Conservation (phyloP, 768 basidiomycete species). For the Serendipita sp. region DNA sequence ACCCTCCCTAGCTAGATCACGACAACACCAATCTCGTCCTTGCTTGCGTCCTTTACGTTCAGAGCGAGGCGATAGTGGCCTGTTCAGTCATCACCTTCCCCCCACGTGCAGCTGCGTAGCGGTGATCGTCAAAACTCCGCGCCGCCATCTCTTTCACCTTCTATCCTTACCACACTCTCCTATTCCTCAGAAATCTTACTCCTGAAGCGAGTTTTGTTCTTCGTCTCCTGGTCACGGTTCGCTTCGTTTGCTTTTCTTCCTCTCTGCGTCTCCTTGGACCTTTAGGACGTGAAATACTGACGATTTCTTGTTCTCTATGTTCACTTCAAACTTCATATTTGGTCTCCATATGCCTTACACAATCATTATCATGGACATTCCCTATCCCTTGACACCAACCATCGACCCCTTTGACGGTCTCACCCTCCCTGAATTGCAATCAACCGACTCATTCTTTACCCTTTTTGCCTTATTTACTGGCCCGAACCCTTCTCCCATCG, state of each 20-base stretch:
- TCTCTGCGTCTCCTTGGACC: background rate
- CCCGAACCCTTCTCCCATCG: too few species aligned
- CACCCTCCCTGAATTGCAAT: too few species aligned
- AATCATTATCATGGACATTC: too few species aligned
- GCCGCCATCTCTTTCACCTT: background rate
- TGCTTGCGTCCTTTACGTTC: background rate
- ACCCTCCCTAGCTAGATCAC: background rate
- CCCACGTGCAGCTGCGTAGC: constrained; percentile 6
- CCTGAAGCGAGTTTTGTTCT: background rate
- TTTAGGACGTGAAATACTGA: background rate
- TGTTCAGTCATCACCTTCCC: background rate
- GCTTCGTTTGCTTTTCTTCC: background rate
- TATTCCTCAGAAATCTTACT: background rate
- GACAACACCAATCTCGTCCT: background rate
- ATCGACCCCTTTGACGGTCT: too few species aligned
- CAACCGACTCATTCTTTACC: too few species aligned
- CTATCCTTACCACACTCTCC: background rate
- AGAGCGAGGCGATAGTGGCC: background rate
- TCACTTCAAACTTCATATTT: background rate
- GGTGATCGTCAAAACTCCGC: background rate
- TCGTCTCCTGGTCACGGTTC: background rate
- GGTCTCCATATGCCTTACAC: background rate
- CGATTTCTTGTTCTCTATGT: background rate
- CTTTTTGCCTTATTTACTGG: too few species aligned
- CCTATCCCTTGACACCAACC: too few species aligned